Conservation (phyloP, 495 filamentous ascomycete species). For the Amorphotheca resinae region DNA sequence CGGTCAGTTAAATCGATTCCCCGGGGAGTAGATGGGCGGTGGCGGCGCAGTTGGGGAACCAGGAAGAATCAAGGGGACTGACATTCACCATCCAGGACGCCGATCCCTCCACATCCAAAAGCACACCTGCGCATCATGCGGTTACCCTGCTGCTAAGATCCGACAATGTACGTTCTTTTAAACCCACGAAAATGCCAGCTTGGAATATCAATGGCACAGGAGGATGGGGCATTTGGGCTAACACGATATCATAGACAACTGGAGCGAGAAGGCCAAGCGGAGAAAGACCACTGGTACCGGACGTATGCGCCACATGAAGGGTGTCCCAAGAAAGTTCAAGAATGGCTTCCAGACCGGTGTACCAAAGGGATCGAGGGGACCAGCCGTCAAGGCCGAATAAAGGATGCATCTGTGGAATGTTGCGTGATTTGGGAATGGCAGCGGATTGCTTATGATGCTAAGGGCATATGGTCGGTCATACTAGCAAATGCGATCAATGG, state of each 20-base stretch:
- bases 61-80: constrained; percentile 5
- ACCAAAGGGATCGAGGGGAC: constrained; percentile 74
- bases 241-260: constrained; percentile 61
- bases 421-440: constrained; percentile 17
- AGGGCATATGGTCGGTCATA: constrained; percentile 14
- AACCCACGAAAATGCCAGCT: not conserved
- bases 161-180: constrained; percentile 78
- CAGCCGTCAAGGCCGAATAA: constrained; percentile 24
- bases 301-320: constrained; percentile 84
- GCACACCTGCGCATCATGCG: constrained; percentile 93
- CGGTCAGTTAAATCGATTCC: constrained; percentile 51
- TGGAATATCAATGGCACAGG: constrained; percentile 2
- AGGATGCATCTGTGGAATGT: constrained; percentile 16
- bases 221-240: constrained; percentile 14
- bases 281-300: constrained; percentile 98
- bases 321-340: constrained; percentile 77
- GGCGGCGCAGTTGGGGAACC: not conserved
- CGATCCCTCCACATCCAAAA: constrained; percentile 99
- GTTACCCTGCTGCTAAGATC: constrained; percentile 92
- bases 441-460: constrained; percentile 18
- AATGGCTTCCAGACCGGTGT: constrained; percentile 90
- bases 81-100: constrained; percentile 45
- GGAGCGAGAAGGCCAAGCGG: constrained; percentile 98
- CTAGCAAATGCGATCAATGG: constrained; percentile 22
- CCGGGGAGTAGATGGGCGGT: not conserved